Percentiles rank a stretch among this genome's conserved stretches.
Conservation (phyloP, 2,329 filamentous ascomycete genomes). For the Fusarium clavum region DNA sequence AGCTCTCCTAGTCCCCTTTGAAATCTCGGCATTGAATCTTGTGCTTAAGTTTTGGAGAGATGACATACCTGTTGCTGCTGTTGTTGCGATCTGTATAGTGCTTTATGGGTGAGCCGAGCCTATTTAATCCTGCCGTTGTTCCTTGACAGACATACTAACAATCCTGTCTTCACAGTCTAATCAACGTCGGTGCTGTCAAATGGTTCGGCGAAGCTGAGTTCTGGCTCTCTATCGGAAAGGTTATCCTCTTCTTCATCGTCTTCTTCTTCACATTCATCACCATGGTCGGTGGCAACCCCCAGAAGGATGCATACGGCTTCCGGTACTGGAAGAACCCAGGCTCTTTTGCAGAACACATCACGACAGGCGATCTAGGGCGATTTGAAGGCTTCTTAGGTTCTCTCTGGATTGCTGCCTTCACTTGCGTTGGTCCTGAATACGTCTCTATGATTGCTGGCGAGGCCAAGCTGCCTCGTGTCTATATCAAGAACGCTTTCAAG, state of each 20-base stretch:
- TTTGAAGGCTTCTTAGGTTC: conserved; percentile 75
- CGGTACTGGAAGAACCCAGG: conserved; percentile 74
- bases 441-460: conserved; percentile 73
- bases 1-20: conserved; percentile 62
- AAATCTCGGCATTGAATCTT: conserved; percentile 62
- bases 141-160: conserved; percentile 4
- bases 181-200: conserved; percentile 57
- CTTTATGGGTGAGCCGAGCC: conserved; percentile 47
- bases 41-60: conserved; percentile 62
- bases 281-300: conserved; percentile 69
- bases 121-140: too few relatives aligned
- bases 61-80: conserved; percentile 55
- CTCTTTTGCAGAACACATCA: conserved; percentile 62
- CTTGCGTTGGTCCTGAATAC: conserved; percentile 71
- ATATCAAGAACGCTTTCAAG: conserved; percentile 64
- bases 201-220: conserved; percentile 60
- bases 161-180: conserved; percentile 26
- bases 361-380: conserved; percentile 68
- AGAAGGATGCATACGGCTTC: conserved; percentile 70
- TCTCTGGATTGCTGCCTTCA: conserved; percentile 69
- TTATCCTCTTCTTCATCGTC: conserved; percentile 52
- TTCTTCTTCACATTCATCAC: conserved; percentile 71
- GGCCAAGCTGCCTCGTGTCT: conserved; percentile 66
- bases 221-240: conserved; percentile 60
- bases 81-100: conserved; percentile 52